Evolutionary conservation across 768 basidiomycete genomes (phyloP).

Genomic region (Hirschioporus abietinus): DNA sequence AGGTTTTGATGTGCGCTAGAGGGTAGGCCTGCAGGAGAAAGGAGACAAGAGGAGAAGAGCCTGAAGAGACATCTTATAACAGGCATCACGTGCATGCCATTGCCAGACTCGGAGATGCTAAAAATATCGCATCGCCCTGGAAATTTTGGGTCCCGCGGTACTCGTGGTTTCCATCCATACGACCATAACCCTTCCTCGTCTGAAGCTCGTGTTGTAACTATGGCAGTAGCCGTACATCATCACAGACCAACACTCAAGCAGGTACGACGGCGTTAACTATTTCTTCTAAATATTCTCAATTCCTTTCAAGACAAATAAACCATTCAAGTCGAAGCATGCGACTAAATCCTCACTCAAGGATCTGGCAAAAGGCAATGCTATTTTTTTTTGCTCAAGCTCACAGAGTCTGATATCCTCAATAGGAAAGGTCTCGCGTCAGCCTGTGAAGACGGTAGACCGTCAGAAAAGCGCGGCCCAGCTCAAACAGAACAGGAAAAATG

Average conservation of each 20-base stretch:
- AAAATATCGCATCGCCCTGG: neutral
- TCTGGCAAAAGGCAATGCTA: constrained; percentile 64
- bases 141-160: neutral
- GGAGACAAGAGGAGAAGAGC: neutral
- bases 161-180: too few relatives aligned
- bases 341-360: constrained; percentile 82
- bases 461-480: constrained; percentile 57
- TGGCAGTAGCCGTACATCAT: constrained; percentile 40
- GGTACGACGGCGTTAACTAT: constrained; percentile 29
- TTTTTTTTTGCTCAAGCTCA: neutral
- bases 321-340: constrained; percentile 88
- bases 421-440: constrained; percentile 57
- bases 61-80: neutral
- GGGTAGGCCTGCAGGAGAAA: too few relatives aligned
- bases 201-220: neutral
- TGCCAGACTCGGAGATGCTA: neutral
- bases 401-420: constrained; percentile 3
- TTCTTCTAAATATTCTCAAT: constrained; percentile 4
- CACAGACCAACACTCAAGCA: constrained; percentile 88
- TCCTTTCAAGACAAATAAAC: constrained; percentile 69
- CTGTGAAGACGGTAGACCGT: constrained; percentile 45
- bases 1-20: neutral
- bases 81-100: too few relatives aligned
- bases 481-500: constrained; percentile 74
- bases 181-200: neutral